phyloP scores from a whole-genome alignment of 208 protist species.

The Leishmania major region DNA sequence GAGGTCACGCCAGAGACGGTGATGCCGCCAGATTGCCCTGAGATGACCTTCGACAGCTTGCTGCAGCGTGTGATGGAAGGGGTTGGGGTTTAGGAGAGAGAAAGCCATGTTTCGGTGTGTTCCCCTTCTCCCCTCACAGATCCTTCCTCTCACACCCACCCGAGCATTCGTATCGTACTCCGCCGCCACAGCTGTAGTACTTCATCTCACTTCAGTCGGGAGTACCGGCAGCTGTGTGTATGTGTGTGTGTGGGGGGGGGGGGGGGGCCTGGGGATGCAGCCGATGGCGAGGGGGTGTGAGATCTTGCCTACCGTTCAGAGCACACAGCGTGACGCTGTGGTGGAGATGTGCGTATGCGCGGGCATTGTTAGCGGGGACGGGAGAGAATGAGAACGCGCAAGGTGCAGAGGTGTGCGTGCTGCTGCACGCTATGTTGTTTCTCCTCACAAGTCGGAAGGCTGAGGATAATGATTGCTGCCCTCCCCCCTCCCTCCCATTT shows the following conservation, averaged over 20 bases:
- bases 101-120: neutral
- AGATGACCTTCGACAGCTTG: conserved; percentile 59
- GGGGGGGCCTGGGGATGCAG: too few relatives aligned
- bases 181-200: neutral
- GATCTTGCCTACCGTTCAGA: neutral
- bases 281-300: neutral
- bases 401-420: neutral
- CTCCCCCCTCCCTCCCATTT: neutral
- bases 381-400: neutral
- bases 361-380: neutral
- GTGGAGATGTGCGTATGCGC: neutral
- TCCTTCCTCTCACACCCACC: neutral
- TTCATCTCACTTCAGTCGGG: neutral
- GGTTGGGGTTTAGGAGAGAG: conserved; percentile 18
- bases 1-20: conserved; percentile 58
- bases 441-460: neutral
- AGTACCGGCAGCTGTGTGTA: neutral
- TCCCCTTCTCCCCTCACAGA: neutral
- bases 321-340: neutral
- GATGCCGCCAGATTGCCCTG: conserved; percentile 59
- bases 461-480: neutral
- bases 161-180: neutral
- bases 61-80: conserved; percentile 73
- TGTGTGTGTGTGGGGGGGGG: neutral
- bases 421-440: neutral